These are phyloP conservation scores for Podospora sp. DNA, from an alignment of 495 filamentous ascomycete species.

Conservation along the genomic window DNA sequence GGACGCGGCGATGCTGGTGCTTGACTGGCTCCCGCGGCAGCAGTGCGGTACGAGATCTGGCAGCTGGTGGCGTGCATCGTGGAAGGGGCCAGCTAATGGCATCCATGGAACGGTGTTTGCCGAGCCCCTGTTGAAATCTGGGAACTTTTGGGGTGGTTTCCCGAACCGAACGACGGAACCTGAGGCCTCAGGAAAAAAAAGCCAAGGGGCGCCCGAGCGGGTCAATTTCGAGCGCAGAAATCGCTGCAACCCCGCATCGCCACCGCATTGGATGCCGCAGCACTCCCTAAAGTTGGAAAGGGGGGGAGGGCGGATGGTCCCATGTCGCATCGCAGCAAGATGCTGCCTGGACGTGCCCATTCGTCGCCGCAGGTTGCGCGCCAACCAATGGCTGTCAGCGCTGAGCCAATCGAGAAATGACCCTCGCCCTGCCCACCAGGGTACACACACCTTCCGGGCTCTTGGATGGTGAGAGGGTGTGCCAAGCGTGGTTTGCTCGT, in stretches of 20 bases:
- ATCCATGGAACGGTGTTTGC: not conserved
- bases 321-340: slow-evolving; percentile 20
- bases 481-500: slow-evolving; percentile 1
- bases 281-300: not conserved
- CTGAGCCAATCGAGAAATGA: not conserved
- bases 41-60: not conserved
- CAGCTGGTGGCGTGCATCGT: not conserved
- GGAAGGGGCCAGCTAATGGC: not conserved
- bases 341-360: slow-evolving; percentile 4
- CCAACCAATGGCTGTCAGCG: not conserved
- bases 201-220: slow-evolving; percentile 1
- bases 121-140: not conserved
- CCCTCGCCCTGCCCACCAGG: not conserved
- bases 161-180: not conserved
- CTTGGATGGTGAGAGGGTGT: not conserved
- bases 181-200: not conserved
- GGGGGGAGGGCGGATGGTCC: slow-evolving; percentile 17
- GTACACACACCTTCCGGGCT: not conserved
- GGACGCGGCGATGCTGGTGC: not conserved
- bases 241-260: slow-evolving; percentile 4
- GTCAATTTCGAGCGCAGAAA: slow-evolving; percentile 1
- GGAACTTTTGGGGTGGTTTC: not conserved
- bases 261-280: slow-evolving; percentile 14
- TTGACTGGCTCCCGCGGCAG: not conserved
- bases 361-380: not conserved